Evolutionary conservation across 2,329 filamentous ascomycete species (phyloP), one percentile per base, ranked within the genome.

Genomic region (Paraconiothyrium sp.): DNA sequence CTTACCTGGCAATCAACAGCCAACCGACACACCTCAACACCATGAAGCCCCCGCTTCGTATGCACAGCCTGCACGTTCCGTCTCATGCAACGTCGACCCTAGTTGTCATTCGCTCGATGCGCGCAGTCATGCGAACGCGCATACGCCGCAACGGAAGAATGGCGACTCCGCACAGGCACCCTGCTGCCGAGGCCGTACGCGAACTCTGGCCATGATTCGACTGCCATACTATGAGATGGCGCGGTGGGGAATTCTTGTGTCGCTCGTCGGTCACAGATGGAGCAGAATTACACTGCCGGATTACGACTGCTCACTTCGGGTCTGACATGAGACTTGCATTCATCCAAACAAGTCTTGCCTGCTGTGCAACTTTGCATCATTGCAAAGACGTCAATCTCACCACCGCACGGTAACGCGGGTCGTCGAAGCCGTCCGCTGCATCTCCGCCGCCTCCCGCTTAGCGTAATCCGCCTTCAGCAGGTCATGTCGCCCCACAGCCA

Each of bases 101-200:
- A 54, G 44, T 58, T 46, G 55, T 68, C 68, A 77, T 78, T 78
- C 71, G 75, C 66, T 65, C 61, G 59, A 37, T 37, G n/a, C 8
- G 35, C 34, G 57, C 46, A 69, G 65, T 76, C 72, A 76, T 78
- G 76, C 76, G 75, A 78, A 76, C 75, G 59, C 63, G 71, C 63
- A 62, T 63, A 62, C 27, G 64, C 66, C 66, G 61, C 66, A 64
- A 65, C 57, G 57, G 56, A 60, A 60, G 59, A 59, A 67, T 11
- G 60, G 48, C 54, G 44, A 57, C 57, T 58, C 51, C 59, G 47
- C 57, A 44, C 55, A 57, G 48, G 60, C 50, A 51, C 60, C 60
- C 61, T 59, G 61, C 58, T 70, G 64, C 60, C 62, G 59, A 64
- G 34, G 47, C 54, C 57, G 57, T 39, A 58, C 59, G 48, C 63